Evolutionary conservation across 306 rosid genomes (phyloP).

Genomic region (Gleditsia sinensis): DNA sequence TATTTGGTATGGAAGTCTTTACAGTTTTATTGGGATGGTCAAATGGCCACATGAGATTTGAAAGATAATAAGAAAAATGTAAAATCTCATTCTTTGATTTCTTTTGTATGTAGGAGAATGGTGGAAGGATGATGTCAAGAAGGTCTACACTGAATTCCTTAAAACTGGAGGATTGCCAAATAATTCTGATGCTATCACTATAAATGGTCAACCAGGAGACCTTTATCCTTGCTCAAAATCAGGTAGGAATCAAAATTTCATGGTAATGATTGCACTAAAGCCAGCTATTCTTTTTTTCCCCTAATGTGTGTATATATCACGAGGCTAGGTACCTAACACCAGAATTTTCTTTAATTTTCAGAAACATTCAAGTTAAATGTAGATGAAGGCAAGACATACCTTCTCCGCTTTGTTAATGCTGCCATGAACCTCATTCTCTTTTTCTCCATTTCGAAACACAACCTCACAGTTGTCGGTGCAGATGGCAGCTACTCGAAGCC

Average conservation of each 20-base stretch:
- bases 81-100: no score
- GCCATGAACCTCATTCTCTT: slow-evolving; percentile 46
- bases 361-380: slow-evolving; percentile 43
- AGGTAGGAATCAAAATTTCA: no score
- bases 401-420: slow-evolving; percentile 50
- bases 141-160: slow-evolving; percentile 31
- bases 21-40: not conserved
- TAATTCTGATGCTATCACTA: slow-evolving; percentile 43
- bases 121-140: slow-evolving; percentile 65
- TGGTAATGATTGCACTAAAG: not conserved
- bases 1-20: slow-evolving; percentile 43
- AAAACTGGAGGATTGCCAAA: slow-evolving; percentile 45
- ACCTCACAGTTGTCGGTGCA: slow-evolving; percentile 48
- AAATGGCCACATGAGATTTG: not conserved
- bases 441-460: slow-evolving; percentile 51
- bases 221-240: slow-evolving; percentile 41
- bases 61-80: no score
- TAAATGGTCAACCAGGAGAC: slow-evolving; percentile 56
- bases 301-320: no score
- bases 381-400: slow-evolving; percentile 47
- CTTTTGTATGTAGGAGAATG: slow-evolving; percentile 49
- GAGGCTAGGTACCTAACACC: not conserved
- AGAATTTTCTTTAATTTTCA: slow-evolving; percentile 1
- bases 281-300: not conserved
- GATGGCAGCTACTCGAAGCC: slow-evolving; percentile 51